Evolutionary conservation across 768 basidiomycete genomes (phyloP).

Genomic region (Tricholoma sp.): DNA sequence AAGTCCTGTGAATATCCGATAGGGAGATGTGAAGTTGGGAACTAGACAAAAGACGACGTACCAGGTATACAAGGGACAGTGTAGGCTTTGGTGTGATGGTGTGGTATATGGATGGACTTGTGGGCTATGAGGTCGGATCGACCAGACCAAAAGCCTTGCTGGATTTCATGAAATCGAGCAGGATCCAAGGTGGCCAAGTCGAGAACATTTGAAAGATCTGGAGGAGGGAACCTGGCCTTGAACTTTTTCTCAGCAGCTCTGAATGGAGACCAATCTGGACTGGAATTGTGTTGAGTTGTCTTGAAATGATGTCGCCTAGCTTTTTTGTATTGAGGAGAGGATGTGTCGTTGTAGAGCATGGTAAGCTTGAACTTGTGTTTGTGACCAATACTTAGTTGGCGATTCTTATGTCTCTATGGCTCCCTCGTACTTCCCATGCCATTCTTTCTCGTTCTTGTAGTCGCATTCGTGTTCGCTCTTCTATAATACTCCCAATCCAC

Average conservation of each 20-base stretch:
- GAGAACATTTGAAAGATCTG: conserved; percentile 62
- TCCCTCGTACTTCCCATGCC: conserved; percentile 51
- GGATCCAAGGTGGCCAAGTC: conserved; percentile 54
- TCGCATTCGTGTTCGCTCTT: conserved; percentile 14
- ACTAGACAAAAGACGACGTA: conserved; percentile 24
- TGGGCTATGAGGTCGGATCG: conserved; percentile 30
- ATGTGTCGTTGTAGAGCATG: no score
- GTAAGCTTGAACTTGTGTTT: neutral
- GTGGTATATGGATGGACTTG: conserved; percentile 24
- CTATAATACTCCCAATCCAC: conserved; percentile 9
- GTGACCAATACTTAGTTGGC: no score
- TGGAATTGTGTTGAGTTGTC: conserved; percentile 38
- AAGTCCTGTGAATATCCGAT: conserved; percentile 50
- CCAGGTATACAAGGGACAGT: conserved; percentile 53
- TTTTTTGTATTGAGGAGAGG: conserved; percentile 43
- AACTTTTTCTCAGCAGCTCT: conserved; percentile 74
- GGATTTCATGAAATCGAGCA: conserved; percentile 35
- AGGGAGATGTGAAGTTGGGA: conserved; percentile 10
- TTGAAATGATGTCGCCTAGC: conserved; percentile 54
- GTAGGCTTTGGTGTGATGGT: conserved; percentile 31
- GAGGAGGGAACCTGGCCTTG: conserved; percentile 76
- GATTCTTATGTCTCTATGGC: conserved; percentile 67
- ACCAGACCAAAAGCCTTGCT: conserved; percentile 45
- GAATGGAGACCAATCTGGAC: conserved; percentile 68
- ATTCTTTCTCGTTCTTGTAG: conserved; percentile 37